These are phyloP conservation scores for Lichtheimia ramosa DNA, from an alignment of 371 early-diverging fungal genomes.

Conservation along the genomic window DNA sequence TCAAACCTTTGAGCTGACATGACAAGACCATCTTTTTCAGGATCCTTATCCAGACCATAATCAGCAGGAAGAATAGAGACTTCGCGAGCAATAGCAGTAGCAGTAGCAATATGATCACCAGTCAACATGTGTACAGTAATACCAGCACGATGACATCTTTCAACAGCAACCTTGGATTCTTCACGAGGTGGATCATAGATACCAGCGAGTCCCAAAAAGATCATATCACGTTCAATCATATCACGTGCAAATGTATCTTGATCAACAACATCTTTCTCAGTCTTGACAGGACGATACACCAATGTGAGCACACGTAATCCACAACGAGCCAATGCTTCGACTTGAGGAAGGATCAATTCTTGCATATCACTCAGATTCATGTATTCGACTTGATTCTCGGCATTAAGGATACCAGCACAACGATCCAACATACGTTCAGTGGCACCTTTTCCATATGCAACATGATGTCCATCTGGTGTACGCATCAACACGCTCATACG, in stretches of 20 bases:
- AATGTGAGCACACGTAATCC: slow-evolving; percentile 71
- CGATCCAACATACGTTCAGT: slow-evolving; percentile 71
- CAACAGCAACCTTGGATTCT: slow-evolving; percentile 76
- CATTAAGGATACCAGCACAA: slow-evolving; percentile 41
- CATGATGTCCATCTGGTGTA: slow-evolving; percentile 54
- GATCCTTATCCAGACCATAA: slow-evolving; percentile 27
- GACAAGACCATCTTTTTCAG: slow-evolving; percentile 48
- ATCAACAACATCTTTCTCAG: slow-evolving; percentile 38
- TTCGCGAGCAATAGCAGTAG: slow-evolving; percentile 88
- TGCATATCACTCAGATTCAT: slow-evolving; percentile 53
- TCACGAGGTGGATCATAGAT: slow-evolving; percentile 92
- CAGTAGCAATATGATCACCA: slow-evolving; percentile 89
- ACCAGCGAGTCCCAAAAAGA: slow-evolving; percentile 89
- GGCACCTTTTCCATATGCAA: slow-evolving; percentile 68
- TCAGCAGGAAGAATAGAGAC: slow-evolving; percentile 77
- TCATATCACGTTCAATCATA: slow-evolving; percentile 70
- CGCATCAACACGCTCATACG: slow-evolving; percentile 87
- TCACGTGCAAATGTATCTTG: slow-evolving; percentile 58
- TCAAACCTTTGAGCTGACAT: slow-evolving; percentile 89
- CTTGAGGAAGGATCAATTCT: slow-evolving; percentile 52
- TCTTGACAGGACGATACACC: slow-evolving; percentile 51
- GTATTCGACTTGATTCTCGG: slow-evolving; percentile 20
- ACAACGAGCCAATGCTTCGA: slow-evolving; percentile 61
- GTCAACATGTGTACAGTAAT: slow-evolving; percentile 91
- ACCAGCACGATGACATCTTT: slow-evolving; percentile 78